Evolutionary conservation across 768 basidiomycete species (phyloP).

Genomic region (Tulasnella sp.): DNA sequence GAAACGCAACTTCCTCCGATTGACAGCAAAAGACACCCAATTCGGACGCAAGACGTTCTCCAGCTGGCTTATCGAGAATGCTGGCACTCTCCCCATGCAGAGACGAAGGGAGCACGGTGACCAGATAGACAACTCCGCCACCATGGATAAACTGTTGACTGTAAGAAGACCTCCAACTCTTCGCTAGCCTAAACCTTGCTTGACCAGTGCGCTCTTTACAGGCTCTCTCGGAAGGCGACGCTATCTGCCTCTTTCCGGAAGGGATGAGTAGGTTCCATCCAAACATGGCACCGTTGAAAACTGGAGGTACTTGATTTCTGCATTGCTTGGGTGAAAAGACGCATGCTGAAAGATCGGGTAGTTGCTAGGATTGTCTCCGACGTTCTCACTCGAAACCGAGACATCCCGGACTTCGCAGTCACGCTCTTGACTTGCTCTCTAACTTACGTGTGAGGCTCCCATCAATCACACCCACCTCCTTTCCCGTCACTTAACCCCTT

Average conservation of each 20-base stretch:
- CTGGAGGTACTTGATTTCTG: conserved; percentile 48
- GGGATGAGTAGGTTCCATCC: conserved; percentile 79
- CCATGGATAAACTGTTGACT: conserved; percentile 58
- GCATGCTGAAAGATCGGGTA: conserved; percentile 20
- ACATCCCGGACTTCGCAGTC: conserved; percentile 59
- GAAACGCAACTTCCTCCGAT: conserved; percentile 67
- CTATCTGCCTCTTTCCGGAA: conserved; percentile 77
- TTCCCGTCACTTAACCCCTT: conserved; percentile 11
- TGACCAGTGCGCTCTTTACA: conserved; percentile 23
- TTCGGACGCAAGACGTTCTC: conserved; percentile 77
- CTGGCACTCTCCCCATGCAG: conserved; percentile 76
- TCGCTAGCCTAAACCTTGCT: background rate
- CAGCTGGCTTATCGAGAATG: conserved; percentile 81
- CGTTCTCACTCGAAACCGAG: conserved; percentile 53
- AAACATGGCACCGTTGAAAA: conserved; percentile 77
- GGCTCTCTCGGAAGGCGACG: conserved; percentile 67
- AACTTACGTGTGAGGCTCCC: conserved; percentile 59
- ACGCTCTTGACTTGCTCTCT: conserved; percentile 67
- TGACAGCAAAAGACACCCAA: conserved; percentile 81
- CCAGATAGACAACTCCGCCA: conserved; percentile 49
- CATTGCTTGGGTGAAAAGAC: background rate
- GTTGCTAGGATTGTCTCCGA: conserved; percentile 76
- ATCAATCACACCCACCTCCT: background rate
- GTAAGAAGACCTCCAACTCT: conserved; percentile 27
- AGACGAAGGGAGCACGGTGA: conserved; percentile 58